phyloP scores from a whole-genome alignment of 805 yeast species.

The Sungouiozyma ichnusensis region DNA sequence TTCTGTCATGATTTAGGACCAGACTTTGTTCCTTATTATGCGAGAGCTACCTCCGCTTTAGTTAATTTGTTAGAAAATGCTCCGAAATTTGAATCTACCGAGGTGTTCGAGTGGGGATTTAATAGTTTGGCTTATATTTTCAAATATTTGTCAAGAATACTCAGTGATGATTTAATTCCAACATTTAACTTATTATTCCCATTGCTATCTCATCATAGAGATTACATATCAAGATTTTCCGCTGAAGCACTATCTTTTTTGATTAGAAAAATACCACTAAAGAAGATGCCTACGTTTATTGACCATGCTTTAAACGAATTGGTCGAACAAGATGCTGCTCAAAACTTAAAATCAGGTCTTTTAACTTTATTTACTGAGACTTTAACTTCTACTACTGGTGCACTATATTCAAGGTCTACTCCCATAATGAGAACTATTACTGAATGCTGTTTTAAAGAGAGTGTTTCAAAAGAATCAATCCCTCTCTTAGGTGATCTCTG shows the following conservation, averaged over 20 bases:
- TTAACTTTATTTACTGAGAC: constrained; percentile 61
- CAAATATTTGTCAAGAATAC: constrained; percentile 65
- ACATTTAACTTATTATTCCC: constrained; percentile 62
- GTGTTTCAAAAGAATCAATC: constrained; percentile 11
- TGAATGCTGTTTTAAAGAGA: constrained; percentile 18
- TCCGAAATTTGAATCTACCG: constrained; percentile 41
- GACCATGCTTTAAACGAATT: constrained; percentile 32
- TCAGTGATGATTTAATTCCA: constrained; percentile 53
- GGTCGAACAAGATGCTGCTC: constrained; percentile 26
- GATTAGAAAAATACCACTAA: constrained; percentile 52
- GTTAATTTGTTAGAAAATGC: constrained; percentile 36
- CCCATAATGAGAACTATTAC: constrained; percentile 38
- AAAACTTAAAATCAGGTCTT: constrained; percentile 46
- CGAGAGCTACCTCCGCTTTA: constrained; percentile 40
- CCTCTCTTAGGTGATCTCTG: constrained; percentile 51
- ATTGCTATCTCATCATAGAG: constrained; percentile 47
- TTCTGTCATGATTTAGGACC: constrained; percentile 88
- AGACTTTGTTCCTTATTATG: constrained; percentile 70
- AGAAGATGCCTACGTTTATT: constrained; percentile 39
- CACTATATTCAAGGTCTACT: constrained; percentile 64
- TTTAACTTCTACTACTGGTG: constrained; percentile 56
- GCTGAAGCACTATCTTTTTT: constrained; percentile 86
- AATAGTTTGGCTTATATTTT: constrained; percentile 79
- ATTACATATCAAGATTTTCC: constrained; percentile 66
- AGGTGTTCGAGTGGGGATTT: constrained; percentile 72